Evolutionary conservation across 331 rosid species (phyloP).

Genomic region (Malus hybrid): DNA sequence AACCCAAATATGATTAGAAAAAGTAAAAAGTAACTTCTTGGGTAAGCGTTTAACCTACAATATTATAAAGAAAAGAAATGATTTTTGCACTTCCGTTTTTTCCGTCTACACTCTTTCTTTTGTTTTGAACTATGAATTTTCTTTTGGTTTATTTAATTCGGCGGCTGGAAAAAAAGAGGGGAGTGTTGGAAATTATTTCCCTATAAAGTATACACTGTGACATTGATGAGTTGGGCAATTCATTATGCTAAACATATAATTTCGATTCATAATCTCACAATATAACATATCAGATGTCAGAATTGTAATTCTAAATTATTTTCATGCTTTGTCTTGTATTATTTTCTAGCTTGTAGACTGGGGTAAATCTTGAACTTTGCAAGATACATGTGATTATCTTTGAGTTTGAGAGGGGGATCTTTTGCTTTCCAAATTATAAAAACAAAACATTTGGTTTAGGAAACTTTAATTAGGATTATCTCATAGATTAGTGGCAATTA

Average conservation of each 20-base stretch:
- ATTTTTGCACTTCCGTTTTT: no score
- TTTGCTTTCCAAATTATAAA: slow-evolving; percentile 7
- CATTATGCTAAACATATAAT: not conserved
- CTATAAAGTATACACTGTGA: not conserved
- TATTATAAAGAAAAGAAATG: not conserved
- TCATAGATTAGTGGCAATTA: slow-evolving; percentile 23
- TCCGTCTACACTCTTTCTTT: accelerated
- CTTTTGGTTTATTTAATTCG: no score
- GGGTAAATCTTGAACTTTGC: not conserved
- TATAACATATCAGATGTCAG: not conserved
- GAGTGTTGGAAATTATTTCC: no score
- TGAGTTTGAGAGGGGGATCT: not conserved
- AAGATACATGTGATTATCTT: not conserved
- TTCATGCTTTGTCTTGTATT: not conserved
- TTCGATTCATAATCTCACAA: no score
- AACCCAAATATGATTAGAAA: slow-evolving; percentile 3
- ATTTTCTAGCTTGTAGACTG: not conserved
- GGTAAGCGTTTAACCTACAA: not conserved
- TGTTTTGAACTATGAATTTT: no score
- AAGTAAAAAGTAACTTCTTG: not conserved
- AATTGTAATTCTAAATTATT: no score
- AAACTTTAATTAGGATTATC: slow-evolving; percentile 15
- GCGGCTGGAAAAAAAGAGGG: no score
- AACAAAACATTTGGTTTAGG: slow-evolving; percentile 9
- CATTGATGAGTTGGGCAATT: not conserved